phyloP scores from a whole-genome alignment of 2,329 filamentous ascomycete species.

The Ramichloridium luteum region DNA sequence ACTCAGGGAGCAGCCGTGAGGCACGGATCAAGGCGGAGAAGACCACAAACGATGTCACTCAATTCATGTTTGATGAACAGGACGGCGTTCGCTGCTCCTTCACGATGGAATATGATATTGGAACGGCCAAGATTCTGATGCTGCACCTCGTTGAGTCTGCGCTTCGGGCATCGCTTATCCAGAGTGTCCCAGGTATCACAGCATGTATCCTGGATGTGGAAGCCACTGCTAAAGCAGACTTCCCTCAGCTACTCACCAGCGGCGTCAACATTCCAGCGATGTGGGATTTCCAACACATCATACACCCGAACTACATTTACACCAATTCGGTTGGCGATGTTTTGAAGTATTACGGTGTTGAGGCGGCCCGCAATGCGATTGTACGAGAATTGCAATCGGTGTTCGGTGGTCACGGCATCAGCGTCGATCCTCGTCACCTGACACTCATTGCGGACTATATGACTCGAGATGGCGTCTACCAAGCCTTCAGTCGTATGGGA shows the following conservation, averaged over 20 bases:
- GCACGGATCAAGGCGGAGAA: slow-evolving; percentile 49
- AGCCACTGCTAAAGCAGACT: slow-evolving; percentile 29
- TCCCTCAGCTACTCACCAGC: slow-evolving; percentile 53
- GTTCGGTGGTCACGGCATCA: slow-evolving; percentile 83
- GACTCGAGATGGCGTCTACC: slow-evolving; percentile 85
- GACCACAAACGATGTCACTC: slow-evolving; percentile 51
- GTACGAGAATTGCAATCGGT: slow-evolving; percentile 75
- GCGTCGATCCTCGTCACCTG: slow-evolving; percentile 80
- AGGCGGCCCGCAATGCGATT: slow-evolving; percentile 79
- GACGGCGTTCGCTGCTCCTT: slow-evolving; percentile 65
- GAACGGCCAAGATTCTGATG: slow-evolving; percentile 83
- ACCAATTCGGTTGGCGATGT: slow-evolving; percentile 90
- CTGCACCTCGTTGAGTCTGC: slow-evolving; percentile 78
- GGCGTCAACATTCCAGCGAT: slow-evolving; percentile 85
- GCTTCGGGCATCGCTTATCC: slow-evolving; percentile 66
- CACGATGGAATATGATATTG: slow-evolving; percentile 67
- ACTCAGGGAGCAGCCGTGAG: slow-evolving; percentile 43
- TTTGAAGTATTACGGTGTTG: slow-evolving; percentile 77
- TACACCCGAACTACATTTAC: slow-evolving; percentile 73
- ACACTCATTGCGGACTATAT: slow-evolving; percentile 96
- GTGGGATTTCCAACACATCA: slow-evolving; percentile 73
- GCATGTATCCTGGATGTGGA: slow-evolving; percentile 55
- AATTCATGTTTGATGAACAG: slow-evolving; percentile 68
- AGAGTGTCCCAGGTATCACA: slow-evolving; percentile 68
- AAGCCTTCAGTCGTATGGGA: slow-evolving; percentile 84